Percentiles rank a stretch among this genome's conserved stretches.
Conservation (phyloP, 2,329 filamentous ascomycete genomes). For the Aspergillus jensenii region DNA sequence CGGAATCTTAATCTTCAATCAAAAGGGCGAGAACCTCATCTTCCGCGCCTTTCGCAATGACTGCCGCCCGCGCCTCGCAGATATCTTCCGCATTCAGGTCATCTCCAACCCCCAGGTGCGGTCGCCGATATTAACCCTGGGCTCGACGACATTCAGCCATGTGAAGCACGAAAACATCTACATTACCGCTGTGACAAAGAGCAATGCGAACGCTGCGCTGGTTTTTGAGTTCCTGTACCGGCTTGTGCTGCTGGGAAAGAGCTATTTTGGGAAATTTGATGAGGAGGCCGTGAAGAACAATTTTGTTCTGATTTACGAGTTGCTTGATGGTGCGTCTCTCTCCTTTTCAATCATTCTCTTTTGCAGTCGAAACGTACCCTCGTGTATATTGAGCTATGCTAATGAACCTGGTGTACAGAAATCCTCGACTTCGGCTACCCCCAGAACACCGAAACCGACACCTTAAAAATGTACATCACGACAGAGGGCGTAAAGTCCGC, state of each 20-base stretch:
- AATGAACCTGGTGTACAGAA: constrained; percentile 54
- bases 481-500: constrained; percentile 96
- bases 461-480: constrained; percentile 99
- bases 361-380: neutral
- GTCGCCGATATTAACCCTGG: constrained; percentile 93
- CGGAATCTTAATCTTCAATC: constrained; percentile 96
- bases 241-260: constrained; percentile 82
- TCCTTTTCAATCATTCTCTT: neutral
- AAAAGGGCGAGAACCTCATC: constrained; percentile 99
- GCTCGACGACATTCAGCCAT: constrained; percentile 98
- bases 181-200: constrained; percentile 94
- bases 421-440: constrained; percentile 99
- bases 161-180: constrained; percentile 99
- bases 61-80: constrained; percentile 93
- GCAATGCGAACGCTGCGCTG: constrained; percentile 96
- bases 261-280: constrained; percentile 98
- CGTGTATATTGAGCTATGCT: neutral
- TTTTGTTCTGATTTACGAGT: constrained; percentile 97
- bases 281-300: constrained; percentile 99
- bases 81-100: constrained; percentile 99
- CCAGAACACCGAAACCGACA: constrained; percentile 98
- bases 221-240: constrained; percentile 98
- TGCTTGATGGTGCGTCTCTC: constrained; percentile 72
- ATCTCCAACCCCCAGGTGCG: constrained; percentile 98
- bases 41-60: constrained; percentile 99